phyloP scores from a whole-genome alignment of 768 basidiomycete species.

The Leccinum disarticulatum region DNA sequence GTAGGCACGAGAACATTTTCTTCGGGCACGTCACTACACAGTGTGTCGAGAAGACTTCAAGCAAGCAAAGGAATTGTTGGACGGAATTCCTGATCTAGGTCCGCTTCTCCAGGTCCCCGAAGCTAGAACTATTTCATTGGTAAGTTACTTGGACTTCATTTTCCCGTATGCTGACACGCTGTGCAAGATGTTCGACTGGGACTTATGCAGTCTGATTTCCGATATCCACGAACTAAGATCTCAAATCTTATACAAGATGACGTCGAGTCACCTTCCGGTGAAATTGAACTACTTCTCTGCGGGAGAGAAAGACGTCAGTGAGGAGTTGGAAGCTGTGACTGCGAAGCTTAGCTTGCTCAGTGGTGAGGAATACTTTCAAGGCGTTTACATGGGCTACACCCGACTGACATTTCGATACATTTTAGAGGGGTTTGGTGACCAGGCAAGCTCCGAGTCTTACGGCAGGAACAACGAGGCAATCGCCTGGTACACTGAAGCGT shows the following conservation, averaged over 20 bases:
- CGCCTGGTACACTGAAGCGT: constrained; percentile 15
- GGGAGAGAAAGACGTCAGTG: neutral
- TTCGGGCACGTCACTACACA: neutral
- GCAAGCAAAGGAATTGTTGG: neutral
- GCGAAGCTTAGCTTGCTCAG: constrained; percentile 11
- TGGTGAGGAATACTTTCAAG: constrained; percentile 12
- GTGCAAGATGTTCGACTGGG: constrained; percentile 16
- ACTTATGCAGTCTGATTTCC: constrained; percentile 3
- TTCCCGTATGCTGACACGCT: neutral
- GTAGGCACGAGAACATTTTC: constrained; percentile 3
- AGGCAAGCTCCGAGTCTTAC: neutral
- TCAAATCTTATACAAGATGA: neutral
- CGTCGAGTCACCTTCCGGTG: neutral
- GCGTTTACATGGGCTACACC: neutral
- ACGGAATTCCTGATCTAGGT: neutral
- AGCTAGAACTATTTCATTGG: constrained; percentile 1
- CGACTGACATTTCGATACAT: neutral
- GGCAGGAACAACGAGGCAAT: constrained; percentile 4
- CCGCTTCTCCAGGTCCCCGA: constrained; percentile 5
- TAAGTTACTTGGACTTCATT: constrained; percentile 1
- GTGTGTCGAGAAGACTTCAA: neutral
- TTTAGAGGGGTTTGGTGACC: constrained; percentile 16
- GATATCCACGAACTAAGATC: neutral
- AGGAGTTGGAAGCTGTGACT: constrained; percentile 6
- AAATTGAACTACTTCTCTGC: neutral